Base-by-base conservation (phyloP, 805 yeast species). In the Saccharomycopsis fibuligera region DNA sequence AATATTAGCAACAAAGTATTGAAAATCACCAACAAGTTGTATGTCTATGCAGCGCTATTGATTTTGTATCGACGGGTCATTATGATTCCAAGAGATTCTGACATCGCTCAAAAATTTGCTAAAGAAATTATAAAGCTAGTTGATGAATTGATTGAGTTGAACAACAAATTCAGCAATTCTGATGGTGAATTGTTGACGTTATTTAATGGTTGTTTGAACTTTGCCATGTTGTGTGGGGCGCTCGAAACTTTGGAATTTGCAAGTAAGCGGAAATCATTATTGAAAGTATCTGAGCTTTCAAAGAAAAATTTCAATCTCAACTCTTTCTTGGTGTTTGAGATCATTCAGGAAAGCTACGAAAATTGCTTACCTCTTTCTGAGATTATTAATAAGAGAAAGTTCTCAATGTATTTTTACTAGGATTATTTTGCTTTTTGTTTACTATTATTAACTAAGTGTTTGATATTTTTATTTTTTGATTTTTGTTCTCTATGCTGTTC, bases 41-140 rank as follows among this genome's bases (percentile, higher is more conserved):
- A 19, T 33, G 35, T 33, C 4, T 48, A 48, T 39, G 6, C 48
- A 9, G 33, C 41, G 8, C 35, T 48, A 22, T 38, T 48, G 45
- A 48, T 44, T n/a, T 29, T 48, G 9, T 48, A 48, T 27, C 12
- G 51, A 21, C 12, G 51, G n/a, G 51, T 48, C 9, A 39, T 48
- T 17, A 38, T 44, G 48, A 24, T 48, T 14, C 51, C 51, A 12
- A 30, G 48, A 24, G 48, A 48, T 24, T 44, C 48, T 19, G 48
- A 48, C 3, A 38, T 48, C 16, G 41, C 45, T 27, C 51, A 48
- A 29, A 35, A 30, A 25, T 48, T 48, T 21, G 6, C 35, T 17
- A 16, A 24, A 24, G 44, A 48, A 38, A 48, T 48, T 12, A 3
- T 48, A n/a, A 36, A 31, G 17, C 25, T 48, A 10, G 14, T 23